A percentile compares a stretch with the other conserved stretches of the same genome.
phyloP scores from a whole-genome alignment of 306 rosid genomes.

The Glycyrrhiza uralensis region DNA sequence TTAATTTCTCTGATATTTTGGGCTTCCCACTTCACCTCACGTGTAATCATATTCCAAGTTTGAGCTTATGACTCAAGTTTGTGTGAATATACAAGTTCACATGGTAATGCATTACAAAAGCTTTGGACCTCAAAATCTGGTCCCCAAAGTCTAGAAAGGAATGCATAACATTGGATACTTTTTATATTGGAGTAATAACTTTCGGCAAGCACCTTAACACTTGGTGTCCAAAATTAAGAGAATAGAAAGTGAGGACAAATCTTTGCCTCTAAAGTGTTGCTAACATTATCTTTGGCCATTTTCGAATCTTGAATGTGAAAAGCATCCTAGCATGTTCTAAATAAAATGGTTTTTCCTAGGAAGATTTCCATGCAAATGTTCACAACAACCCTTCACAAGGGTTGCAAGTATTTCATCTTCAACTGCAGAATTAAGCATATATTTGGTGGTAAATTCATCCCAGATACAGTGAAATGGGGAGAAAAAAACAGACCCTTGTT shows the following conservation, averaged over 20 bases:
- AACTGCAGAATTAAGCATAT: not conserved
- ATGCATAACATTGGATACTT: conserved; percentile 4
- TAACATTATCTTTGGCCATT: not conserved
- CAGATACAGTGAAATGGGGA: conserved; percentile 26
- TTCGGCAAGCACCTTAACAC: not conserved
- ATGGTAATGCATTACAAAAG: conserved; percentile 13
- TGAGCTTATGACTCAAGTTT: not conserved
- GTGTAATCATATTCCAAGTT: not conserved
- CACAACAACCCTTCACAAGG: conserved; percentile 3
- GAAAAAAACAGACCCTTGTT: conserved; percentile 27
- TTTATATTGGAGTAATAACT: not conserved
- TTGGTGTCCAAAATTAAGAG: not conserved
- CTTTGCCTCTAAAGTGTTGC: conserved; percentile 4
- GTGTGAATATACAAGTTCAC: too few relatives aligned
- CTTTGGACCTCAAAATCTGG: not conserved
- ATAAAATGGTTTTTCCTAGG: not conserved
- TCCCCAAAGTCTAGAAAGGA: not conserved
- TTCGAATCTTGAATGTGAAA: conserved; percentile 14
- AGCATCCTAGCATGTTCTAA: conserved; percentile 12
- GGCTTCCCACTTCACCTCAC: not conserved
- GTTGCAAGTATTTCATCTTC: conserved; percentile 8
- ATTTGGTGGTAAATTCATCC: not conserved
- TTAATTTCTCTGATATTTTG: not conserved
- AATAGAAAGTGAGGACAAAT: not conserved
- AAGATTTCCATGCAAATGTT: conserved; percentile 20